Evolutionary conservation across 1,284 basidiomycete genomes (phyloP), one percentile per base, ranked within the genome.

Genomic region (Xerocomus amazonicus): DNA sequence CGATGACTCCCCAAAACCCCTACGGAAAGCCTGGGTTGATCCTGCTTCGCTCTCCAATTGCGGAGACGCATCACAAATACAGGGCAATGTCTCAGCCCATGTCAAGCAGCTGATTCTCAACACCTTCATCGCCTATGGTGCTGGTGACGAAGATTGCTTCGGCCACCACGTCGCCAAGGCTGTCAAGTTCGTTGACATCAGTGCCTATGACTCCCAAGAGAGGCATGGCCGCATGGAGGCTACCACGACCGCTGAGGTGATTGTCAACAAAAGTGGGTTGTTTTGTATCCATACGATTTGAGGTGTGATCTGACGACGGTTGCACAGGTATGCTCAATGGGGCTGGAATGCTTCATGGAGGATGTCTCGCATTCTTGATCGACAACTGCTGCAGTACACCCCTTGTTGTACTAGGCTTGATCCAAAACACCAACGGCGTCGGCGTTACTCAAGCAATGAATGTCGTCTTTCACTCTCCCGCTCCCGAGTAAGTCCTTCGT

Each of bases 401-500:
- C 0, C 73, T 87, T 9, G 77, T 86, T 41, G 80, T 79, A 3
- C 71, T 87, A 12, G 84, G 83, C 2, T 59, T 85, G 35, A 63
- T 80, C 36, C 72, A 76, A 55, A 74, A 75, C 50, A 65, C 73
- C n/a, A 86, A 87, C 50, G 84, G 83, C 3, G 84, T 86, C 12
- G 84, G 84, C 12, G 84, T 87, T 17, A 87, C 82, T 3, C 83
- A 86, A 62, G 75, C 77, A 9, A 75, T 86, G 76, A 82, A 80
- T 53, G 71, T 87, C 29, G 61, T 79, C 36, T 87, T 83, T 65
- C 84, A 84, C 60, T 73, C 84, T 12, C 84, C 84, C 10, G 83
- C 81, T 4, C 70, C 81, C 8, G 57, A 72, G 84, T 83, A 62
- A 67, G 80, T 70, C 9, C 14, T 39, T 44, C 27, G 2, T 31